These are phyloP conservation scores for Austroboletus eburneus DNA, from an alignment of 768 basidiomycete species.

Conservation along the genomic window DNA sequence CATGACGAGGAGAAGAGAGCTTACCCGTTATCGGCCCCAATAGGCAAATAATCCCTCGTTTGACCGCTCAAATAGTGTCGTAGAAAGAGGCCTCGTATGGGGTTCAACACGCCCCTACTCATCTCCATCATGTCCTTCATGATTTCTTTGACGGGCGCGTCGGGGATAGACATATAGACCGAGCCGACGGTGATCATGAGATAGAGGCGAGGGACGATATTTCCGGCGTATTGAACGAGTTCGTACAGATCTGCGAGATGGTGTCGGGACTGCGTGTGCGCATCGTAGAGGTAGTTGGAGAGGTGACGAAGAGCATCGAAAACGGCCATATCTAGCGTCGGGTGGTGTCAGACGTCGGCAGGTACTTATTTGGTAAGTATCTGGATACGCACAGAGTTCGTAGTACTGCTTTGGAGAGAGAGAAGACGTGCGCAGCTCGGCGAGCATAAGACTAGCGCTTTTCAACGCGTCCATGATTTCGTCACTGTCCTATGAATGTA, in stretches of 20 bases:
- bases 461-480: slow-evolving; percentile 99
- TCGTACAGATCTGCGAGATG: slow-evolving; percentile 99
- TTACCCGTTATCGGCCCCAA: slow-evolving; percentile 82
- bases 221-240: slow-evolving; percentile 98
- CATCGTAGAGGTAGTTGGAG: slow-evolving; percentile 94
- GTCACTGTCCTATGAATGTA: slow-evolving; percentile 68
- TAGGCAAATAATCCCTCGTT: slow-evolving; percentile 91
- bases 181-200: slow-evolving; percentile 99
- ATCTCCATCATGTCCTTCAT: slow-evolving; percentile 99
- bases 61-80: slow-evolving; percentile 96
- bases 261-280: slow-evolving; percentile 86
- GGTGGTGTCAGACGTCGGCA: background rate
- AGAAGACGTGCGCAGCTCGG: slow-evolving; percentile 90
- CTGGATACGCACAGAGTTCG: slow-evolving; percentile 75
- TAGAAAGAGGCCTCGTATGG: slow-evolving; percentile 93
- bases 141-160: slow-evolving; percentile 97
- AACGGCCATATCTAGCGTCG: slow-evolving; percentile 84
- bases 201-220: slow-evolving; percentile 90
- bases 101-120: slow-evolving; percentile 95
- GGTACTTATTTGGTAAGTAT: background rate
- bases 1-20: slow-evolving; percentile 15
- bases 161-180: slow-evolving; percentile 97
- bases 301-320: slow-evolving; percentile 95
- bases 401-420: slow-evolving; percentile 97
- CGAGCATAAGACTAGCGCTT: slow-evolving; percentile 95